phyloP scores from a whole-genome alignment of 2,329 filamentous ascomycete genomes.

The Penicillium sclerotigenum region DNA sequence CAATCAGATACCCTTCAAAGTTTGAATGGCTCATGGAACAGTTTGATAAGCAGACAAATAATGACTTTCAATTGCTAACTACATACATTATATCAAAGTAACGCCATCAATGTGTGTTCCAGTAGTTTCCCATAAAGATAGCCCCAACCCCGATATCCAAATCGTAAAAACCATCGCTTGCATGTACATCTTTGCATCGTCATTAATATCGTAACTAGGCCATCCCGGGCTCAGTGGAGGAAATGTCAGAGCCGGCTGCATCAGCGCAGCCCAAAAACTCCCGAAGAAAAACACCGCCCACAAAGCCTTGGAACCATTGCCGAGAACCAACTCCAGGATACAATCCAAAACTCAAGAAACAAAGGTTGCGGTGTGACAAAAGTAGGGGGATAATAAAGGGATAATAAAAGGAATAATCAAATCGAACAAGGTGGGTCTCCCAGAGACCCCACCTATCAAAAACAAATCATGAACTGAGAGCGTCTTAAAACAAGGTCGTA shows the following conservation, averaged over 20 bases:
- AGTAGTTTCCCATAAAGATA: conserved; percentile 15
- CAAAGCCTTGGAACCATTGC: conserved; percentile 21
- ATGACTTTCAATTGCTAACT: conserved; percentile 20
- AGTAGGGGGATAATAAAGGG: neutral
- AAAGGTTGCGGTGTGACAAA: neutral
- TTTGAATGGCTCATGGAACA: conserved; percentile 1
- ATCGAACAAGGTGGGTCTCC: conserved; percentile 1
- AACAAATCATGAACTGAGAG: neutral
- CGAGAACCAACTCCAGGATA: conserved; percentile 16
- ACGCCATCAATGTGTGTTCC: conserved; percentile 19
- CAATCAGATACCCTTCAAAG: conserved; percentile 24
- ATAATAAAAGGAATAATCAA: neutral
- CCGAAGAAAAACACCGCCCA: conserved; percentile 23
- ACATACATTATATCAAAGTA: conserved; percentile 18
- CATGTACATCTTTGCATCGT: conserved; percentile 42
- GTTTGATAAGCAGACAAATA: conserved; percentile 12
- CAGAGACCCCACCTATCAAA: neutral
- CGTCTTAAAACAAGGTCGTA: conserved; percentile 32
- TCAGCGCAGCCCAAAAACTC: conserved; percentile 28
- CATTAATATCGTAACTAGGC: conserved; percentile 39
- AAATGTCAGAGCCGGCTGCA: conserved; percentile 26
- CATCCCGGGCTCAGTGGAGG: conserved; percentile 29
- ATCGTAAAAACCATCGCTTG: conserved; percentile 36
- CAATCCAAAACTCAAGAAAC: conserved; percentile 17
- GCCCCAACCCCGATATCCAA: conserved; percentile 22